Base-by-base conservation (phyloP, 306 rosid genomes). In the Aeschynomene evenia region DNA sequence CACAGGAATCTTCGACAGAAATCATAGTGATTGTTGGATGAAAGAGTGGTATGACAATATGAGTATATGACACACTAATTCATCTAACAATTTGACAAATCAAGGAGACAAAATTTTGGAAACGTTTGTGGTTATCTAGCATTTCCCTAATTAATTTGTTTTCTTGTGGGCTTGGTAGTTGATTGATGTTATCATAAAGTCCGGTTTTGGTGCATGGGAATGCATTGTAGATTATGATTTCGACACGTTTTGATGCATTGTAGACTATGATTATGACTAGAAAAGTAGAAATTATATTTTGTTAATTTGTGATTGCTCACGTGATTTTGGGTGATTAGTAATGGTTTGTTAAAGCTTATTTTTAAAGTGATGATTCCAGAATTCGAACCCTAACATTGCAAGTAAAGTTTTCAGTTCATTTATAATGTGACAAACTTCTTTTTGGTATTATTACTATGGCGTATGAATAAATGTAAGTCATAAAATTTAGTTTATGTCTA, bases 71-170 rank as follows among this genome's bases (percentile, higher is more conserved):
- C n/a, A n/a, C n/a, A n/a, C n/a, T n/a, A n/a, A n/a, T n/a, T n/a
- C n/a, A n/a, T n/a, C n/a, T n/a, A n/a, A n/a, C n/a, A n/a, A n/a
- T n/a, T n/a, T n/a, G n/a, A n/a, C n/a, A n/a, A n/a, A n/a, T n/a
- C n/a, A n/a, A n/a, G n/a, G n/a, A n/a, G n/a, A n/a, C n/a, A n/a
- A n/a, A n/a, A n/a, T n/a, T n/a, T n/a, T n/a, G n/a, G n/a, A n/a
- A n/a, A n/a, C n/a, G n/a, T n/a, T n/a, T n/a, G n/a, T n/a, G n/a
- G n/a, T n/a, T n/a, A n/a, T n/a, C n/a, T n/a, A n/a, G n/a, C n/a
- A n/a, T n/a, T n/a, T n/a, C n/a, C n/a, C n/a, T n/a, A n/a, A n/a
- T 54, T 58, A 46, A 72, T 59, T 58, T 53, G 42, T 59, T 58
- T 53, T 19, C 39, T 40, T 8, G 53, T 68, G 56, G 21, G 11